Conservation (phyloP, 2,329 filamentous ascomycete genomes). For the Botrytis pseudocinerea region DNA sequence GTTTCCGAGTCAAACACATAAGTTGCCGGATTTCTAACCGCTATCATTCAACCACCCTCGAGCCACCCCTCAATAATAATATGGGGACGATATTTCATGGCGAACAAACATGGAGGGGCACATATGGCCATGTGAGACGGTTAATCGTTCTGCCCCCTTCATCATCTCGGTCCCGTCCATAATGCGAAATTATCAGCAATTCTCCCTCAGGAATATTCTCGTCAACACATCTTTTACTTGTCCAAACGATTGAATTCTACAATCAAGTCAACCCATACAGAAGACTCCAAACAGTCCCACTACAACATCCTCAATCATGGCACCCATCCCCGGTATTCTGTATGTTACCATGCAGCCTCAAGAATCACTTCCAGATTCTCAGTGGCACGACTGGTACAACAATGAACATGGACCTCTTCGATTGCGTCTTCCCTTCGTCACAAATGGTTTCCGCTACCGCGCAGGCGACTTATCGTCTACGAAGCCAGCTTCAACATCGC, state of each 20-base stretch:
- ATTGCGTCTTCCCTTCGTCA: conserved; percentile 71
- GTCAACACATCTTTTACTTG: not conserved
- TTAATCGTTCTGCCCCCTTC: conserved; percentile 22
- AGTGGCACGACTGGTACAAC: conserved; percentile 93
- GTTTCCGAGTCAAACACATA: conserved; percentile 6
- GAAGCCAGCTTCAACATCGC: conserved; percentile 39
- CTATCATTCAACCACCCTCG: not conserved
- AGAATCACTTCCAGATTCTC: conserved; percentile 57
- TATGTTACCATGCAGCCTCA: conserved; percentile 85
- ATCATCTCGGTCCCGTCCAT: not conserved
- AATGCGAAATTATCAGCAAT: not conserved
- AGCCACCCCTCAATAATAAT: not conserved
- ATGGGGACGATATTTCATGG: conserved; percentile 1
- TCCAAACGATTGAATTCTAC: not conserved
- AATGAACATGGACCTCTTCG: conserved; percentile 86
- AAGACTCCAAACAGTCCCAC: not conserved
- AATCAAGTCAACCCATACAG: not conserved
- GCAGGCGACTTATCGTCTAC: conserved; percentile 56
- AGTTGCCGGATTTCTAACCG: conserved; percentile 2
- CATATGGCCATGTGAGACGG: conserved; percentile 8
- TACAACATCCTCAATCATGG: conserved; percentile 13
- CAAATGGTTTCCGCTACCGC: conserved; percentile 77
- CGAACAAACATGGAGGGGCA: conserved; percentile 21
- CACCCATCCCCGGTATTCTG: conserved; percentile 62
- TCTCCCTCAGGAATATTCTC: not conserved